phyloP scores from a whole-genome alignment of 495 filamentous ascomycete species.

The Aspergillus taichungensis region DNA sequence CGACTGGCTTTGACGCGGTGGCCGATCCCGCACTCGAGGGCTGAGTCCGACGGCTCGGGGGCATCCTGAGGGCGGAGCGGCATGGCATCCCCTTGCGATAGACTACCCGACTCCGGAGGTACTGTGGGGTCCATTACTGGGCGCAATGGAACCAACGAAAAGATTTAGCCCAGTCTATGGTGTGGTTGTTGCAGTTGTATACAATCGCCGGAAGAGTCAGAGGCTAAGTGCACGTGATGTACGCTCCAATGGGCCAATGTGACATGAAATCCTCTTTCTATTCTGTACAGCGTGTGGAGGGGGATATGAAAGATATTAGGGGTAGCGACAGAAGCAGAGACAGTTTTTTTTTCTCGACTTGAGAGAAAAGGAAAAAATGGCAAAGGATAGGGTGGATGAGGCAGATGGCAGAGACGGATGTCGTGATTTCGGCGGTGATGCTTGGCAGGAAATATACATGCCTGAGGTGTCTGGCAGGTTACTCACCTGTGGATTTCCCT shows the following conservation, averaged over 20 bases:
- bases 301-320: no score
- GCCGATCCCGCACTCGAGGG: conserved; percentile 33
- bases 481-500: background rate
- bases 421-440: conserved; percentile 8
- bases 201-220: no score
- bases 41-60: background rate
- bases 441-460: background rate
- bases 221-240: no score
- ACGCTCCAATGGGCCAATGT: no score
- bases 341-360: no score
- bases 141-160: conserved; percentile 4
- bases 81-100: conserved; percentile 30
- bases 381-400: background rate
- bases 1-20: conserved; percentile 39
- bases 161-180: conserved; percentile 9
- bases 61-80: conserved; percentile 10
- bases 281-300: no score
- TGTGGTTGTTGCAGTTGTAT: conserved; percentile 1
- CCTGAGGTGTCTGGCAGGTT: no score
- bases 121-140: conserved; percentile 27
- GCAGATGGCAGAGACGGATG: background rate
- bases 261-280: no score
- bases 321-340: no score
- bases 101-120: conserved; percentile 29
- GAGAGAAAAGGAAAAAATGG: background rate